Conservation (phyloP, 768 basidiomycete species). For the Kwoniella dejecticola region DNA sequence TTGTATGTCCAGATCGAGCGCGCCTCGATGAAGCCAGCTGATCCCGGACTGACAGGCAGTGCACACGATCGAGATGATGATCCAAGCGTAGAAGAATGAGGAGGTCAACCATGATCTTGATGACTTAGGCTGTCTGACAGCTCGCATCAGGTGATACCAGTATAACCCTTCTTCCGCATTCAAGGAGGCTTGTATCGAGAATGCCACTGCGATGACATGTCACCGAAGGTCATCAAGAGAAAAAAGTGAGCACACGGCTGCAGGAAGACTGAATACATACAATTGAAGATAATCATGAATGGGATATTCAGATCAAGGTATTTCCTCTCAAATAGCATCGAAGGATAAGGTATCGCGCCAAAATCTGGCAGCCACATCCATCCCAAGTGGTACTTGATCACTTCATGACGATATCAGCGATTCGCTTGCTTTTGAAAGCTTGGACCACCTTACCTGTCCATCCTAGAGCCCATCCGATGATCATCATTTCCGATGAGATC, state of each 20-base stretch:
- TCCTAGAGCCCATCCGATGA: constrained; percentile 33
- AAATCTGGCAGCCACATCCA: constrained; percentile 25
- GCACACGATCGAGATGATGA: constrained; percentile 22
- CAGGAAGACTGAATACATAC: constrained; percentile 15
- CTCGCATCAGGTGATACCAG: constrained; percentile 45
- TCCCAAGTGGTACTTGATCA: constrained; percentile 35
- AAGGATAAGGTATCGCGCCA: constrained; percentile 32
- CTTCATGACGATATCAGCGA: not conserved
- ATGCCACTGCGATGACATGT: constrained; percentile 16
- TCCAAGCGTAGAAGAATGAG: constrained; percentile 37
- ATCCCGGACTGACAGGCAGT: constrained; percentile 11
- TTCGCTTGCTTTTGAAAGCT: not conserved
- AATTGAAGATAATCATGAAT: constrained; percentile 26
- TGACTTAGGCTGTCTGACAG: constrained; percentile 36
- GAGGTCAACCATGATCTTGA: constrained; percentile 29
- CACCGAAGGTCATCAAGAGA: not conserved
- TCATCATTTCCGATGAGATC: constrained; percentile 12
- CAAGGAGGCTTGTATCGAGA: constrained; percentile 33
- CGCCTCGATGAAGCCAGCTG: constrained; percentile 19
- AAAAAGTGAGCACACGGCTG: not conserved
- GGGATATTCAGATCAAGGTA: constrained; percentile 24
- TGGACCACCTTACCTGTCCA: constrained; percentile 24
- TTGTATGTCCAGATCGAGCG: constrained; percentile 18
- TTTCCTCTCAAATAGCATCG: constrained; percentile 23
- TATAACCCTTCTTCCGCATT: constrained; percentile 43